Evolutionary conservation across 345 rosid species (phyloP), one percentile per base, ranked within the genome.

Genomic region (Eucalyptus leucophloia): DNA sequence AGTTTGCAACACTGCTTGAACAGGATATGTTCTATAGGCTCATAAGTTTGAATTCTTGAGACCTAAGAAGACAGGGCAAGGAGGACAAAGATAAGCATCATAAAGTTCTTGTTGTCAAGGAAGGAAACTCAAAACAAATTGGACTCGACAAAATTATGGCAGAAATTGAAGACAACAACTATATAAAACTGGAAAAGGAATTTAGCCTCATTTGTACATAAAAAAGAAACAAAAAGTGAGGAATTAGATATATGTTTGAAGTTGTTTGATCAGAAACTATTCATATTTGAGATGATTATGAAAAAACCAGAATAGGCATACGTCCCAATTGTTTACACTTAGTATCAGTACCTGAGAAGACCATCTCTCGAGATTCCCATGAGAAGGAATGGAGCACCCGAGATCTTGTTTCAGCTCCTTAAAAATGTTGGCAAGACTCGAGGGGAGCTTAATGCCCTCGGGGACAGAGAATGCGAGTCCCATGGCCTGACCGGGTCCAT

Each of bases 401-500:
- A 96, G 92, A 93, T 98, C 99, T 82, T 93, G 94, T 65, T 92
- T 92, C 89, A 98, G 98, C 92, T 98, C 99, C 94, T 96, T 98
- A 88, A 98, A 98, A 87, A 96, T 96, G 90, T 98, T 98, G 85
- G 90, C 93, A 69, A 98, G 95, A 89, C 99, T 98, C 12, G 99
- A 96, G 82, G 99, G 99, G 77, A 92, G 83, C 93, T 95, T 97
- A 72, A 95, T 91, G 53, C 97, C 98, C 56, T 94, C 92, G 18
- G 99, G 99, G 49, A 96, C 99, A 62, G 99, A 97, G 93, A 98
- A 98, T 16, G 99, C 92, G 32, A 98, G 97, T 21, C 99, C 99
- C 99, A 98, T 97, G 81, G 99, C 99, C 90, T 98, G 99, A 91
- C 97, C 96, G 82, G 97, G 96, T 89, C 98, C 99, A 88, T 97